Evolutionary conservation across 2,329 filamentous ascomycete species (phyloP).

Genomic region (Cylindrodendrum hubeiense): DNA sequence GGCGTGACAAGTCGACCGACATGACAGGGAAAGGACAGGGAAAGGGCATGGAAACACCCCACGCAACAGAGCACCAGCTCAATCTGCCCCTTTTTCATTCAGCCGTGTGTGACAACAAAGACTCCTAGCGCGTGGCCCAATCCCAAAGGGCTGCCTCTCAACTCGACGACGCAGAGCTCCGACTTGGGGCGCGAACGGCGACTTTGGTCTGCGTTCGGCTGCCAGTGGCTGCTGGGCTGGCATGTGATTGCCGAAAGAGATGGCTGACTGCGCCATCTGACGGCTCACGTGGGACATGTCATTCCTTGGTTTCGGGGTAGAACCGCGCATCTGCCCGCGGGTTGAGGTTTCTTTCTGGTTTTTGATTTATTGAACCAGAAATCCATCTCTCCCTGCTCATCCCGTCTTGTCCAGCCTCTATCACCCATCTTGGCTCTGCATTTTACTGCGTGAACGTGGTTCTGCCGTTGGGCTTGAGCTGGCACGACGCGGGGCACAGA

Average conservation of each 20-base stretch:
- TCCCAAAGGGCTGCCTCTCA: background rate
- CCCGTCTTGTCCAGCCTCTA: background rate
- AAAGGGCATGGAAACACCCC: background rate
- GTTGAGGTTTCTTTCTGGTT: background rate
- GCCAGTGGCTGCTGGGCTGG: constrained; percentile 27
- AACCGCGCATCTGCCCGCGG: background rate
- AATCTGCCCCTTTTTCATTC: background rate
- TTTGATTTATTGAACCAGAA: background rate
- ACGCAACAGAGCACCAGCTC: background rate
- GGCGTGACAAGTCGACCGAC: constrained; percentile 4
- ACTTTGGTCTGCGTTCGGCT: background rate
- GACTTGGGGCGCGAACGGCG: background rate
- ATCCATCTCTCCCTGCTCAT: background rate
- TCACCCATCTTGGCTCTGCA: background rate
- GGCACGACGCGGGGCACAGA: constrained; percentile 14
- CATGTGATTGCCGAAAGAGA: constrained; percentile 41
- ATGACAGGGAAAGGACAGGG: background rate
- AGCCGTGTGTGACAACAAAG: background rate
- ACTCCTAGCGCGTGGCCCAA: background rate
- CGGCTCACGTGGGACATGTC: constrained; percentile 39
- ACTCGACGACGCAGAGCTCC: background rate
- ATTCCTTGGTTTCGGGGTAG: constrained; percentile 6
- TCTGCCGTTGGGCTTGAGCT: constrained; percentile 21
- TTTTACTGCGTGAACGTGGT: background rate
- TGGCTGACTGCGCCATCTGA: constrained; percentile 35